Evolutionary conservation across 2,329 filamentous ascomycete species (phyloP).

Genomic region (Podosphaera fusca): DNA sequence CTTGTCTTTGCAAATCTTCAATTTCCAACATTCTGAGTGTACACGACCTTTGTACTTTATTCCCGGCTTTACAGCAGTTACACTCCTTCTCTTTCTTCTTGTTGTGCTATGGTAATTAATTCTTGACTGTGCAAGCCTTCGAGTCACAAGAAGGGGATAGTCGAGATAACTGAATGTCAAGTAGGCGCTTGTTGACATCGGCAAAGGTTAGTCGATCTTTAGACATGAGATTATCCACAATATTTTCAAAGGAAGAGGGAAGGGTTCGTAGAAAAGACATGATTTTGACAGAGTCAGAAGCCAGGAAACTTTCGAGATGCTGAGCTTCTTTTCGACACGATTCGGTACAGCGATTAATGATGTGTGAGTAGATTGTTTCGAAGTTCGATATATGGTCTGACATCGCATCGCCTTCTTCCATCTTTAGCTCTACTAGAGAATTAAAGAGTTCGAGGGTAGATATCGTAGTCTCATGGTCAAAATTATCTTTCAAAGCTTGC

Average conservation of each 20-base stretch:
- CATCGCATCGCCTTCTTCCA: neutral
- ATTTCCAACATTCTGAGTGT: neutral
- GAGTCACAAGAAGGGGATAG: neutral
- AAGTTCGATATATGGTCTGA: neutral
- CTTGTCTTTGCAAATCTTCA: neutral
- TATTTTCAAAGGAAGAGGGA: neutral
- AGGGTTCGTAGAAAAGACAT: neutral
- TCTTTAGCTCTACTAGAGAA: neutral
- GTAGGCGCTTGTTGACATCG: neutral
- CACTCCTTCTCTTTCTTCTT: neutral
- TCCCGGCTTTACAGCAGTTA: neutral
- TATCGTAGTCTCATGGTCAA: no score
- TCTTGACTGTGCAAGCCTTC: neutral
- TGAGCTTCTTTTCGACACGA: no score
- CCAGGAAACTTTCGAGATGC: no score
- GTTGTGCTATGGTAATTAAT: neutral
- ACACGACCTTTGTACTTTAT: neutral
- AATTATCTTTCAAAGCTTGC: neutral
- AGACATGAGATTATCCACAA: neutral
- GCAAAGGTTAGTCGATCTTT: neutral
- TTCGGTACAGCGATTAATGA: no score
- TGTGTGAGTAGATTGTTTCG: neutral
- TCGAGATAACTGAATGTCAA: neutral
- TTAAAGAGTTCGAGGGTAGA: no score
- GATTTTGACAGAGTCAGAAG: neutral